Conservation (phyloP, 2,329 filamentous ascomycete genomes). For the Plectosphaerella sp. region DNA sequence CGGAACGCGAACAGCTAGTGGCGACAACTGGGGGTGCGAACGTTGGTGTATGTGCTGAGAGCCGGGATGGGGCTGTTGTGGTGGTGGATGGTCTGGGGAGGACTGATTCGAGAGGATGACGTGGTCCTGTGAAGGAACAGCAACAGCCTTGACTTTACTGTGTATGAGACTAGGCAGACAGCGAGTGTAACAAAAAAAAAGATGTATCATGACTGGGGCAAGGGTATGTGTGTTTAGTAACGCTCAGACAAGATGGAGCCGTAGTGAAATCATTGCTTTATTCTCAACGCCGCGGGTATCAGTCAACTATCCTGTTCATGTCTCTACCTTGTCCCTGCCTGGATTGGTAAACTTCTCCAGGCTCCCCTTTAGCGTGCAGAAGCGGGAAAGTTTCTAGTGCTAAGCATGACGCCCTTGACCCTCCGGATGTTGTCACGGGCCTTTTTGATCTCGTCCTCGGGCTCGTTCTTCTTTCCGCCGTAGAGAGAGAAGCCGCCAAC, state of each 20-base stretch:
- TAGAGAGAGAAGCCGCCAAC: constrained; percentile 35
- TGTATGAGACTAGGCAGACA: no score
- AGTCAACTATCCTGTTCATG: not conserved
- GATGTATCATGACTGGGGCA: no score
- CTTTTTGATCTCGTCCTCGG: constrained; percentile 67
- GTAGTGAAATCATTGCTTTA: not conserved
- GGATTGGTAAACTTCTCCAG: not conserved
- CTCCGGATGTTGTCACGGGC: constrained; percentile 72
- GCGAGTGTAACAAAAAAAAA: no score
- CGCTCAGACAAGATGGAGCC: not conserved
- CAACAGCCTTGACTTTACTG: no score
- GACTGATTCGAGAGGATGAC: no score
- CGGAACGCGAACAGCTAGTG: no score
- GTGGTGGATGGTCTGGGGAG: no score
- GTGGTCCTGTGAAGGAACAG: no score
- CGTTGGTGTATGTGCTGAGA: no score
- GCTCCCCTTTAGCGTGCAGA: constrained; percentile 21
- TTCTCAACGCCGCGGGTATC: not conserved
- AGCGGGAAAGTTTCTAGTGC: constrained; percentile 67
- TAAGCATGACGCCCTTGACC: constrained; percentile 75
- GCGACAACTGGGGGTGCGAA: no score
- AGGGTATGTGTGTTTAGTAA: no score
- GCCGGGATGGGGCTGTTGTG: no score
- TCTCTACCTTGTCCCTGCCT: not conserved
- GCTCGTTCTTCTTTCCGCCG: constrained; percentile 39